phyloP scores from a whole-genome alignment of 2,329 filamentous ascomycete genomes.

The Aspergillus novoparasiticus region DNA sequence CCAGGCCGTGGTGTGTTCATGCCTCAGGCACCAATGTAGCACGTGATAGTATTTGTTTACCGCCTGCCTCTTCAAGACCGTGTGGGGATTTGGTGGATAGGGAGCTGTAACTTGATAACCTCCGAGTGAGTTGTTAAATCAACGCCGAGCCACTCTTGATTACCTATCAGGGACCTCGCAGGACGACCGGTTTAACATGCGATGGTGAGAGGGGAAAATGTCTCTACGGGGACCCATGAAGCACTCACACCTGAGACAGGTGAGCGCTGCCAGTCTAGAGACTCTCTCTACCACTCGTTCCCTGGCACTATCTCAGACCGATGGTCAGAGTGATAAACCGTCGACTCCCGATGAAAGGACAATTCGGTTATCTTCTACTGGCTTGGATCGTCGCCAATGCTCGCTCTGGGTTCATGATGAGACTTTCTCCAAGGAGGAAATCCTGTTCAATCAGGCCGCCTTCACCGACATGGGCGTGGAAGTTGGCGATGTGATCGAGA shows the following conservation, averaged over 20 bases:
- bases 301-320: constrained; percentile 31
- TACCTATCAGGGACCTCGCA: background rate
- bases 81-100: background rate
- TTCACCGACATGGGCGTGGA: constrained; percentile 65
- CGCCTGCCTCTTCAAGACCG: background rate
- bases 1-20: background rate
- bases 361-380: constrained; percentile 28
- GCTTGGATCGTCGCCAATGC: constrained; percentile 41
- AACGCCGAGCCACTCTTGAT: background rate
- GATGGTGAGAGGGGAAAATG: constrained; percentile 30
- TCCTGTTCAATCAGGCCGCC: constrained; percentile 74
- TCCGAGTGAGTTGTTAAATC: background rate
- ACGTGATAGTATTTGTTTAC: background rate
- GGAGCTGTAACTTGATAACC: background rate
- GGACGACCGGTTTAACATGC: constrained; percentile 22
- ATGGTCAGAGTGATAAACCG: constrained; percentile 21
- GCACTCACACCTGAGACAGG: constrained; percentile 44
- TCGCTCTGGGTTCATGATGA: constrained; percentile 68
- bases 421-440: constrained; percentile 73
- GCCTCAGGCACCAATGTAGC: background rate
- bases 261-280: constrained; percentile 44
- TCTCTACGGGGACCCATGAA: constrained; percentile 42
- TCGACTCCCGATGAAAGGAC: constrained; percentile 31
- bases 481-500: constrained; percentile 71
- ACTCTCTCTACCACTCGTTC: constrained; percentile 35